These are phyloP conservation scores for Chalciporus chontae DNA, from an alignment of 768 basidiomycete genomes.

Conservation along the genomic window DNA sequence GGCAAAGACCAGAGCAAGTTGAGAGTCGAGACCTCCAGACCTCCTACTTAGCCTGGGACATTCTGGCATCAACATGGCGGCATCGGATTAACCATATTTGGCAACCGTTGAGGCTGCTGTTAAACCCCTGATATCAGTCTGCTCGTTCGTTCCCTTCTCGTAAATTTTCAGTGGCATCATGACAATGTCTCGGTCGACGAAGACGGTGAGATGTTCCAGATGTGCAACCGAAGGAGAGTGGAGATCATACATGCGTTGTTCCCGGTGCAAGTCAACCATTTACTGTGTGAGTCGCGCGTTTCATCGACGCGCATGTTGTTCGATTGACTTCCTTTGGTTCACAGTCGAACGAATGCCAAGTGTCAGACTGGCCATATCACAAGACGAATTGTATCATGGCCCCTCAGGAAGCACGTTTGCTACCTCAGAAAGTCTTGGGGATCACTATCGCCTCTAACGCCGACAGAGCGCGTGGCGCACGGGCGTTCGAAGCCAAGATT, in stretches of 20 bases:
- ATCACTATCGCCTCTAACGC: conserved; percentile 24
- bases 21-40: no score
- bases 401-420: not conserved
- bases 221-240: conserved; percentile 15
- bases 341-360: conserved; percentile 26
- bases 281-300: conserved; percentile 20
- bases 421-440: conserved; percentile 10
- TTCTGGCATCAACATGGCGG: not conserved
- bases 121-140: not conserved
- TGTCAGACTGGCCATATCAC: conserved; percentile 22
- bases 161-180: no score
- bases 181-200: conserved; percentile 1
- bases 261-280: conserved; percentile 20
- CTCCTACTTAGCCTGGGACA: no score
- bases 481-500: conserved; percentile 18
- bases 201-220: conserved; percentile 8
- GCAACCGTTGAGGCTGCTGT: not conserved
- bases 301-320: not conserved
- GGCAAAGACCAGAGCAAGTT: no score
- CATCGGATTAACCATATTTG: not conserved
- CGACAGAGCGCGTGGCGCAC: conserved; percentile 22
- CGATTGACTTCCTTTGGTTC: not conserved
- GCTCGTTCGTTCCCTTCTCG: not conserved
- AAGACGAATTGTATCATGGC: conserved; percentile 10
- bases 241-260: conserved; percentile 23